These are phyloP conservation scores for Diaporthe longicolla DNA, from an alignment of 2,329 filamentous ascomycete species.

Conservation along the genomic window DNA sequence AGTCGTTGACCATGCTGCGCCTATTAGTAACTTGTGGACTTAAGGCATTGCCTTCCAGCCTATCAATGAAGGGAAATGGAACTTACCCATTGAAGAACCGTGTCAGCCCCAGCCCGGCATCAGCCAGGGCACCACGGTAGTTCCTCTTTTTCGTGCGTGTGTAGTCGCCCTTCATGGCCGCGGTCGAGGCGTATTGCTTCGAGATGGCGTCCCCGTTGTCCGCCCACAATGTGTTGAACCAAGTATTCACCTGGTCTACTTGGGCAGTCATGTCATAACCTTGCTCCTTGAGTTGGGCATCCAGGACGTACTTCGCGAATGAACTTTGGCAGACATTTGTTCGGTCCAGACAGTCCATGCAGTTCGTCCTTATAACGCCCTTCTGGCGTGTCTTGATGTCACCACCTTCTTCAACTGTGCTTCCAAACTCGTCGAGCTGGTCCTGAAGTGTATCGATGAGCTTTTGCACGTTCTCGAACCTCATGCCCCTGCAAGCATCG, in stretches of 20 bases:
- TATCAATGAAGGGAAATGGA: slow-evolving; percentile 1
- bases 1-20: slow-evolving; percentile 94
- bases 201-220: slow-evolving; percentile 98
- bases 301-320: slow-evolving; percentile 85
- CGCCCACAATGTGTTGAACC: slow-evolving; percentile 98
- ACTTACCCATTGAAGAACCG: slow-evolving; percentile 77
- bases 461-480: slow-evolving; percentile 92
- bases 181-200: slow-evolving; percentile 95
- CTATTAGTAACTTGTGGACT: neutral
- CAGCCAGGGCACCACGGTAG: slow-evolving; percentile 90
- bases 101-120: slow-evolving; percentile 89
- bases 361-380: slow-evolving; percentile 92
- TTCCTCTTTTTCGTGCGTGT: slow-evolving; percentile 92
- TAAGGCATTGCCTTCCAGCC: neutral
- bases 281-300: slow-evolving; percentile 81
- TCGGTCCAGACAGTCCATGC: slow-evolving; percentile 97
- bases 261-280: slow-evolving; percentile 83
- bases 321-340: slow-evolving; percentile 97
- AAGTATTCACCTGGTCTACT: slow-evolving; percentile 82
- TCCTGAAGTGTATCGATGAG: slow-evolving; percentile 79
- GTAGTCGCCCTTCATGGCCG: slow-evolving; percentile 96
- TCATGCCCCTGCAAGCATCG: slow-evolving; percentile 92
- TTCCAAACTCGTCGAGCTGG: slow-evolving; percentile 79
- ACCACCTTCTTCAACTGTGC: slow-evolving; percentile 71
- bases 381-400: slow-evolving; percentile 67